Evolutionary conservation across 441 rosid genomes (phyloP).

Genomic region (Erysimum cheiri): DNA sequence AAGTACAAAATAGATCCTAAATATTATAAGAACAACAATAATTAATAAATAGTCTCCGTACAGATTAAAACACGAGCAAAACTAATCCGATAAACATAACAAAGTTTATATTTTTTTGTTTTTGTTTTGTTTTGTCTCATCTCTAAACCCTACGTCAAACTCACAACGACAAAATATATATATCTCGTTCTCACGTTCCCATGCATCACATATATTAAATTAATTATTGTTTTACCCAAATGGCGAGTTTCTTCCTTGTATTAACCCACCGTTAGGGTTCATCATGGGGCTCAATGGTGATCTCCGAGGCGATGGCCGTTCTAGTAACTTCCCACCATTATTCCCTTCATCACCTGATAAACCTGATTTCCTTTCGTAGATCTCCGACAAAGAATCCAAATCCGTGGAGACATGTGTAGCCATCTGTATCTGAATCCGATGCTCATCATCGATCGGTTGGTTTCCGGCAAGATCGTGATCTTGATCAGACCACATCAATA

Average conservation of each 20-base stretch:
- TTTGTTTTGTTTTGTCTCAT: slow-evolving; percentile 29
- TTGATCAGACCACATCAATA: slow-evolving; percentile 83
- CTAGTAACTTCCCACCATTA: slow-evolving; percentile 52
- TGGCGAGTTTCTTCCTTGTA: slow-evolving; percentile 71
- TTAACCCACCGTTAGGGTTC: slow-evolving; percentile 50
- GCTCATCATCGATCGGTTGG: slow-evolving; percentile 45
- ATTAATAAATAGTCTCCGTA: slow-evolving; percentile 30
- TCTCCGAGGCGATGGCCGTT: slow-evolving; percentile 80
- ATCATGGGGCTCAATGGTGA: slow-evolving; percentile 66
- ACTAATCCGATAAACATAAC: slow-evolving; percentile 40
- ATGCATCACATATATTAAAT: slow-evolving; percentile 27
- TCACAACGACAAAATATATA: slow-evolving; percentile 36
- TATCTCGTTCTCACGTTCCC: slow-evolving; percentile 36
- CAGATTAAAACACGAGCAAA: slow-evolving; percentile 39
- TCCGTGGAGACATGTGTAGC: slow-evolving; percentile 54
- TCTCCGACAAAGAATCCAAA: slow-evolving; percentile 69
- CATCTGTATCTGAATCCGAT: slow-evolving; percentile 57
- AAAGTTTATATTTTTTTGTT: slow-evolving; percentile 7
- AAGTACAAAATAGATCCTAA: slow-evolving; percentile 33
- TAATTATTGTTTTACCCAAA: slow-evolving; percentile 48
- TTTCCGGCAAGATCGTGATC: slow-evolving; percentile 56
- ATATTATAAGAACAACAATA: slow-evolving; percentile 19
- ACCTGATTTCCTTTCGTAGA: slow-evolving; percentile 71
- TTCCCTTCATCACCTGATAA: slow-evolving; percentile 60
- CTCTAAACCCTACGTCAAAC: slow-evolving; percentile 41